Evolutionary conservation across 1,284 basidiomycete species (phyloP), one percentile per base, ranked within the genome.

Genomic region (Heterobasidion occidentale): DNA sequence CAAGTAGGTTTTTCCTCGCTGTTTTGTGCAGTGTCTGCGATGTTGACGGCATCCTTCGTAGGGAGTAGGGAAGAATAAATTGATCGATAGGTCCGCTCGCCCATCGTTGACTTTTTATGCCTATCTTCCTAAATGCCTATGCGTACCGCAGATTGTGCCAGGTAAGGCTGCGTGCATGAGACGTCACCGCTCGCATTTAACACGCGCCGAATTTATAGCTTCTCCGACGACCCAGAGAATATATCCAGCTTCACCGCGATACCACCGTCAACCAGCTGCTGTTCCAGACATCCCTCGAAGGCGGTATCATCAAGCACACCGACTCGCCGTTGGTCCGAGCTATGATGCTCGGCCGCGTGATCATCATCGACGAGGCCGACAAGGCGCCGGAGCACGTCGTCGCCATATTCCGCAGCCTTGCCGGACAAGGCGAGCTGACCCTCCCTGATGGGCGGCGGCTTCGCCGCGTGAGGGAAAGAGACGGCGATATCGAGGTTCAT

Each of bases 301-400:
- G 72, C 52, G 83, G 83, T 27, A 66, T 80, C 9, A 74, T 86
- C 65, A 75, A 75, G 59, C 79, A 84, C 61, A 80, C 74, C 1
- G 82, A 86, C 62, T 86, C 83, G 2, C 83, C 83, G 34, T 76
- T 86, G 34, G 74, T 86, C 8, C 77, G 83, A 11, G 84, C 83
- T 1, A 81, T 85, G 58, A 75, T 67, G 17, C 72, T 72, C 58
- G 83, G 84, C 0, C 78, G 84, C 9, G 71, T 83, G 27, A 81
- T 85, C 58, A 76, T 86, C 60, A 77, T 86, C 50, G 83, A 86
- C 63, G 83, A 86, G 61, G 84, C 83, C 8, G 84, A 86, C 69
- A 86, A 86, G 67, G 84, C 83, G 11, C 81, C 83, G 3, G 83
- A 85, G 63, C 83, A 86, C 59, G 84, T 86, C 54, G 83, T 85